Base-by-base conservation (phyloP, 495 filamentous ascomycete genomes). In the Aspergillus hancockii region DNA sequence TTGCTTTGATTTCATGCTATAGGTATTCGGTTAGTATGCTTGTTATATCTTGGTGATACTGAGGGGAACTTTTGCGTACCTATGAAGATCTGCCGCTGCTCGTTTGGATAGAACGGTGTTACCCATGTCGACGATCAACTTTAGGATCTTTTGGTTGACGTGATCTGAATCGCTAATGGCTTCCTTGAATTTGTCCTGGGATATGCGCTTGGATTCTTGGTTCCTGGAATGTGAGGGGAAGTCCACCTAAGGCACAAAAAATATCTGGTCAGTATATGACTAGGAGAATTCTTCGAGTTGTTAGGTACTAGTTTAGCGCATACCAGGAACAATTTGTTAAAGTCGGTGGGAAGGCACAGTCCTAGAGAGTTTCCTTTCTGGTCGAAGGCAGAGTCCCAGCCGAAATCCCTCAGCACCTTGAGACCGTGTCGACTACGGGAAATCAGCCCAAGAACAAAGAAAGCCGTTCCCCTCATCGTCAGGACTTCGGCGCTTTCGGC, bases 381-480 rank as follows among this genome's bases (percentile, higher is more conserved):
- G 64, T 93, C 92, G 12, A 92, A 87, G 56, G 91, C 93, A 40
- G 91, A 90, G 68, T 96, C 92, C 94, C 95, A 98, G 19, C 92
- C 92, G 67, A 87, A 76, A 60, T 93, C 88, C 21, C 85, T 84
- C 21, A 98, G 76, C 47, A 96, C 96, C 72, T 92, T 90, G 31
- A 97, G 84, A 2, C 94, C 94, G 69, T 97, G 94, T 34, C 91
- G 84, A 57, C 92, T 97, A 51, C 94, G 82, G 8, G 93, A 96
- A 59, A 98, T 92, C 52, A 98, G 78, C 0, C 94, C 94, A 1
- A 98, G 76, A 10, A 96, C 95, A 66, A 95, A 98, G 69, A 97
- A 97, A 2, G 94, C 95, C 4, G 94, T 98, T 36, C 95, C 94
- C 63, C 95, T 85, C 71, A 98, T 81, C 30, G 89, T 93, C 81